Conservation (phyloP, 352 stramenopile genomes). For the Phytophthora syringae region DNA sequence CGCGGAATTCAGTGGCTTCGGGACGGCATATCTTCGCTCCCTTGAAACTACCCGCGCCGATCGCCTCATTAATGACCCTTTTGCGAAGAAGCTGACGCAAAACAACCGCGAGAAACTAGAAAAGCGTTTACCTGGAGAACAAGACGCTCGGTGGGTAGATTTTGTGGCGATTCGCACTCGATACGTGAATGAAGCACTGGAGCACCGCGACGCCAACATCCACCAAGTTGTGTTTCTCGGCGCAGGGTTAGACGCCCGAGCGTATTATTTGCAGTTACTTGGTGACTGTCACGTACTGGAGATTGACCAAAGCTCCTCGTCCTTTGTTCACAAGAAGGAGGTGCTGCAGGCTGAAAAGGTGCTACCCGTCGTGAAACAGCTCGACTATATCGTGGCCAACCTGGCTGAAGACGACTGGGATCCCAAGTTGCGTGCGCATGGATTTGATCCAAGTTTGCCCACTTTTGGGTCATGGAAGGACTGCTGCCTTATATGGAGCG, state of each 20-base stretch:
- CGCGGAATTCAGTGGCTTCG: constrained; percentile 12
- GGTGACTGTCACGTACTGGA: constrained; percentile 40
- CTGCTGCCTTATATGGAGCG: constrained; percentile 45
- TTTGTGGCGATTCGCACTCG: constrained; percentile 47
- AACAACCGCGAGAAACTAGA: neutral
- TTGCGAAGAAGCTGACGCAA: constrained; percentile 12
- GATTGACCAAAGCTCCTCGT: constrained; percentile 32
- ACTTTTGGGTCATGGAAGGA: constrained; percentile 64
- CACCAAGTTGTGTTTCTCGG: constrained; percentile 54
- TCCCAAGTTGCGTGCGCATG: constrained; percentile 26
- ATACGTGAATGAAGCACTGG: constrained; percentile 51
- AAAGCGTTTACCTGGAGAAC: neutral
- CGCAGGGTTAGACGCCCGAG: constrained; percentile 49
- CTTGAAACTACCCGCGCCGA: constrained; percentile 10
- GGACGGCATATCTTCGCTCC: constrained; percentile 20
- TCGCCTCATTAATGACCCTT: constrained; percentile 19
- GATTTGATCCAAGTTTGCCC: constrained; percentile 36
- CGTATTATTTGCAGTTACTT: constrained; percentile 51
- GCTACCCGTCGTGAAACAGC: constrained; percentile 22
- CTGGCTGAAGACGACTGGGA: constrained; percentile 42
- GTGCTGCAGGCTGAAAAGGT: constrained; percentile 29
- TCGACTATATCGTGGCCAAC: constrained; percentile 43
- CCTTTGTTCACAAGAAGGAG: constrained; percentile 41
- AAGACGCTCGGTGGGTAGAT: constrained; percentile 5
- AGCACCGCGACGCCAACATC: constrained; percentile 29